phyloP scores from a whole-genome alignment of 2,329 filamentous ascomycete genomes.

The Albifimbria verrucaria region DNA sequence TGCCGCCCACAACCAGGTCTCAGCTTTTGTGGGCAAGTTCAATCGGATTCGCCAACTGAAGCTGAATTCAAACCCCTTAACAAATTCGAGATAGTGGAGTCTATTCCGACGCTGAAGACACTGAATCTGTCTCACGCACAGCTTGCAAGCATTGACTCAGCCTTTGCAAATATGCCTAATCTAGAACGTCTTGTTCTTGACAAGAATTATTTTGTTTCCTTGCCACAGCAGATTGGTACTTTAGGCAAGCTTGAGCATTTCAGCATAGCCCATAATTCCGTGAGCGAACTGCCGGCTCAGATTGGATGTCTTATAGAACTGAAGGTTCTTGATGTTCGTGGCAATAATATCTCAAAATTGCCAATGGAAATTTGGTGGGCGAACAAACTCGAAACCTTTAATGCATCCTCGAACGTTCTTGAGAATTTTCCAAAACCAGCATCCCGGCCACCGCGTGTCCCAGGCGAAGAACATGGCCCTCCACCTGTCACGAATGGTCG shows the following conservation, averaged over 20 bases:
- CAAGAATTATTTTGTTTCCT: conserved; percentile 90
- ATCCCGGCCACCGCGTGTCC: conserved; percentile 62
- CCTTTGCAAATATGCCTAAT: conserved; percentile 84
- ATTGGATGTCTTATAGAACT: conserved; percentile 86
- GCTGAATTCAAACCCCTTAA: conserved; percentile 95
- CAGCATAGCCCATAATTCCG: conserved; percentile 87
- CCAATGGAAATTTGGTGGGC: conserved; percentile 97
- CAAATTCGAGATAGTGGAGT: conserved; percentile 77
- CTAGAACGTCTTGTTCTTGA: conserved; percentile 86
- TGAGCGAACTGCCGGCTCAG: conserved; percentile 79
- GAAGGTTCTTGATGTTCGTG: conserved; percentile 79
- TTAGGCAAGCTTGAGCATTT: conserved; percentile 83
- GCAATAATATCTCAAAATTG: conserved; percentile 87
- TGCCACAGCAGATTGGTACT: conserved; percentile 82
- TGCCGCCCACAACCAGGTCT: conserved; percentile 89
- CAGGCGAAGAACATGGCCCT: conserved; percentile 43
- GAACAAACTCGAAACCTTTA: conserved; percentile 83
- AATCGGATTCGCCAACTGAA: conserved; percentile 78
- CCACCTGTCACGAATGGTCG: conserved; percentile 36
- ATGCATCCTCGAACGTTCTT: conserved; percentile 92
- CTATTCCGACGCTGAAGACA: conserved; percentile 77
- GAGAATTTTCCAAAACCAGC: conserved; percentile 86
- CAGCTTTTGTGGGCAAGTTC: conserved; percentile 87
- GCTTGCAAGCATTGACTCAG: conserved; percentile 81
- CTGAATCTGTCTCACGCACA: conserved; percentile 91